Evolutionary conservation across 768 basidiomycete genomes (phyloP).

Genomic region (Austroboletus eburneus): DNA sequence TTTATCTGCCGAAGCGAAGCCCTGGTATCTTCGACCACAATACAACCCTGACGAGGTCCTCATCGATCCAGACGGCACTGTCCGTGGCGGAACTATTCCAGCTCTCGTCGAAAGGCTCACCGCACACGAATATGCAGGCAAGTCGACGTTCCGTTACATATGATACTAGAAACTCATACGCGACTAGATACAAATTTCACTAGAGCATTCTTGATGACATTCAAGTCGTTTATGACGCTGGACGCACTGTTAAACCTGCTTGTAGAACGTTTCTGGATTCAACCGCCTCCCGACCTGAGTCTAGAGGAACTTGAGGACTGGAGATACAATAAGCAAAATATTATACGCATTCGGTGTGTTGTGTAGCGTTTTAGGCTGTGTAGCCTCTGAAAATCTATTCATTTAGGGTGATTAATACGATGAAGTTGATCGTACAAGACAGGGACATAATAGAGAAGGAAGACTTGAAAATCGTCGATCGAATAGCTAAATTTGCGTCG

Average conservation of each 20-base stretch:
- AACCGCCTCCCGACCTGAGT: conserved; percentile 45
- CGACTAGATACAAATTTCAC: conserved; percentile 50
- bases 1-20: conserved; percentile 39
- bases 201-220: conserved; percentile 65
- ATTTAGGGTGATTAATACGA: conserved; percentile 57
- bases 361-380: not conserved
- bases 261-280: conserved; percentile 51
- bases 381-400: not conserved
- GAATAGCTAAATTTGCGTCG: conserved; percentile 50
- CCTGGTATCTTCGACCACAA: conserved; percentile 58
- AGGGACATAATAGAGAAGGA: conserved; percentile 51
- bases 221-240: conserved; percentile 59
- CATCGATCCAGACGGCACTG: conserved; percentile 57
- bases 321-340: conserved; percentile 53
- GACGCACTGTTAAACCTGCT: conserved; percentile 54
- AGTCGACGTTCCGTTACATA: conserved; percentile 16
- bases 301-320: conserved; percentile 47
- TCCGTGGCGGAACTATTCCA: conserved; percentile 57
- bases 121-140: conserved; percentile 57
- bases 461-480: conserved; percentile 48
- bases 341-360: conserved; percentile 57
- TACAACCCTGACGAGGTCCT: conserved; percentile 55
- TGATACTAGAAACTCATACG: conserved; percentile 1
- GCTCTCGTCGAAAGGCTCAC: conserved; percentile 66
- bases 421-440: conserved; percentile 59